phyloP scores from a whole-genome alignment of 495 filamentous ascomycete genomes.

The Polyplosphaeria fusca region DNA sequence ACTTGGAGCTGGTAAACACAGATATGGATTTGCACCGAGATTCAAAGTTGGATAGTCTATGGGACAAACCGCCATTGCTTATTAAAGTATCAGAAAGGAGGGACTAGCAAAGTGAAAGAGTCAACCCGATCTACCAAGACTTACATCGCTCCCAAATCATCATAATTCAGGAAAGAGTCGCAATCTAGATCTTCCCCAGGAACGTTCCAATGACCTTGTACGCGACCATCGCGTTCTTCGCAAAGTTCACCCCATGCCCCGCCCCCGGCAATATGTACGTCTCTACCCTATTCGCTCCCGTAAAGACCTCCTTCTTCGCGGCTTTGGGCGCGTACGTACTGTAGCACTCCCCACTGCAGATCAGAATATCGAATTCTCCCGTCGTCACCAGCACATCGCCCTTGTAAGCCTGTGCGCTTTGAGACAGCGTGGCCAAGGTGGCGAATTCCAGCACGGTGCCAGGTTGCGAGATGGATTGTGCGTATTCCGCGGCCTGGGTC shows the following conservation, averaged over 20 bases:
- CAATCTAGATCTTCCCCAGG: slow-evolving; percentile 25
- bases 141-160: too few species aligned
- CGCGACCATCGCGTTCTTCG: slow-evolving; percentile 27
- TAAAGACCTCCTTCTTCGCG: slow-evolving; percentile 1
- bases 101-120: too few species aligned
- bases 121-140: too few species aligned
- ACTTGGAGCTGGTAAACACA: background rate
- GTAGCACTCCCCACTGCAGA: slow-evolving; percentile 36
- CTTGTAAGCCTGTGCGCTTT: slow-evolving; percentile 20
- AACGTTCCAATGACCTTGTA: slow-evolving; percentile 33
- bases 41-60: background rate
- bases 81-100: background rate
- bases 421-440: slow-evolving; percentile 13
- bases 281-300: slow-evolving; percentile 9
- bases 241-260: slow-evolving; percentile 38
- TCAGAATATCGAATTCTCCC: slow-evolving; percentile 38
- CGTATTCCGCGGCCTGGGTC: slow-evolving; percentile 15
- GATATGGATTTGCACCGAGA: slow-evolving; percentile 1
- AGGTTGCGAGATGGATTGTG: slow-evolving; percentile 34
- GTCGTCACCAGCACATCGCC: slow-evolving; percentile 36
- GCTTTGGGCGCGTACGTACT: slow-evolving; percentile 19
- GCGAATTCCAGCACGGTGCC: slow-evolving; percentile 33
- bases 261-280: slow-evolving; percentile 29
- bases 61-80: background rate
- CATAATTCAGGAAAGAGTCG: too few species aligned